These are phyloP conservation scores for Trifolium pratense DNA, from an alignment of 306 rosid genomes.

Conservation along the genomic window DNA sequence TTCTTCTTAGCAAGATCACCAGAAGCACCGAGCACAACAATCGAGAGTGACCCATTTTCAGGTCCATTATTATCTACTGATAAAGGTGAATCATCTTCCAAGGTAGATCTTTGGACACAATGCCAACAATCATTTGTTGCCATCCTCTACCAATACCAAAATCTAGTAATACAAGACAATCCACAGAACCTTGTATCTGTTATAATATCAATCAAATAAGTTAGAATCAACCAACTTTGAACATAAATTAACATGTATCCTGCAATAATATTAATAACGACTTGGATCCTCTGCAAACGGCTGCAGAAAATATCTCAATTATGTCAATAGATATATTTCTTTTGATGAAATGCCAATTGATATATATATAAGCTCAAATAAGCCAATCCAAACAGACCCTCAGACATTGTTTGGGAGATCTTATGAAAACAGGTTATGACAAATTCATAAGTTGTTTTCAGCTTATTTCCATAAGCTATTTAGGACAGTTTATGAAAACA, in stretches of 20 bases:
- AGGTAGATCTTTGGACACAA: slow-evolving; percentile 51
- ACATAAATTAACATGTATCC: not conserved
- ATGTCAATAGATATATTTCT: too few species aligned
- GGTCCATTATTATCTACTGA: slow-evolving; percentile 48
- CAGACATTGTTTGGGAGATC: too few species aligned
- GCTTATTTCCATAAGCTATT: too few species aligned
- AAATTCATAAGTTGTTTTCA: too few species aligned
- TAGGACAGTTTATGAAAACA: too few species aligned
- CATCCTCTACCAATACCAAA: slow-evolving; percentile 56
- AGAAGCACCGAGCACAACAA: slow-evolving; percentile 93
- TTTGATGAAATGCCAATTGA: too few species aligned
- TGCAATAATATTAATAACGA: not conserved
- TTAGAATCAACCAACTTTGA: slow-evolving; percentile 26
- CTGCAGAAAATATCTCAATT: not conserved
- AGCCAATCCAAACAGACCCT: too few species aligned
- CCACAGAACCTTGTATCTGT: slow-evolving; percentile 14
- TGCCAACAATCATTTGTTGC: slow-evolving; percentile 73
- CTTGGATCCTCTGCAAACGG: not conserved
- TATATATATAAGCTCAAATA: too few species aligned
- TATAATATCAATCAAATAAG: slow-evolving; percentile 27
- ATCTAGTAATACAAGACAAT: not conserved
- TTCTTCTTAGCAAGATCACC: slow-evolving; percentile 99
- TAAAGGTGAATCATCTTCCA: slow-evolving; percentile 50
- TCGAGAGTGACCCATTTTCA: slow-evolving; percentile 78
- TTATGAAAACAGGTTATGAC: too few species aligned